Evolutionary conservation across 495 filamentous ascomycete genomes (phyloP), one percentile per base, ranked within the genome.

Genomic region (Xylaria sp.): DNA sequence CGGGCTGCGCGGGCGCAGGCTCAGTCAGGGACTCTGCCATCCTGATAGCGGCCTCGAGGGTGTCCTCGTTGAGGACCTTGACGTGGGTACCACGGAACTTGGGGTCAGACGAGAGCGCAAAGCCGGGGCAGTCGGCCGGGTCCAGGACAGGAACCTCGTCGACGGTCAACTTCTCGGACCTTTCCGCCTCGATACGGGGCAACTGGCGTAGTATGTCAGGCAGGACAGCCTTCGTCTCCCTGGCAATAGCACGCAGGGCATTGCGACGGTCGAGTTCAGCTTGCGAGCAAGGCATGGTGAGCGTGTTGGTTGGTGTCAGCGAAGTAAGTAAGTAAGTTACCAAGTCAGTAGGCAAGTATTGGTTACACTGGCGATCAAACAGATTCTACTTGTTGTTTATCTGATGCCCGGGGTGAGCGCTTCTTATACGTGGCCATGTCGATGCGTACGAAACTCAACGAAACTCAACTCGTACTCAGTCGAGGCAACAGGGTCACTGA

Each of bases 1-100:
- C 33, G 5, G 46, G 6, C 24, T 40, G 64, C 19, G 68, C n/a
- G 15, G 61, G 48, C 5, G 73, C 72, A 15, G 58, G 19, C 12
- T 70, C 57, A 9, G 59, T 17, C 5, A 73, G 62, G n/a, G 65
- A 44, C 15, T 55, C 46, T 14, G 26, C 52, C 63, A 90, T 76
- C 1, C 71, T 41, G 26, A 88, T 71, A 8, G 88, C 87, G 5
- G 78, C 77, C 63, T 90, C 85, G 67, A 86, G 83, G 0, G 83
- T 82, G 71, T 91, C 89, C 29, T 80, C 79, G 65, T 85, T 77
- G 14, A 87, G 63, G 52, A 90, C 86, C 55, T 76, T 74, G 53
- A 86, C 76, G 7, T 65, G 50, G 5, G 84, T 78, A 14, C 74
- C 74, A 17, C 44, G 59, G 24, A 3, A 12, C 12, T 31, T 17